Evolutionary conservation across 148 eudicot species (phyloP).

Genomic region (Suaeda aralocaspica): DNA sequence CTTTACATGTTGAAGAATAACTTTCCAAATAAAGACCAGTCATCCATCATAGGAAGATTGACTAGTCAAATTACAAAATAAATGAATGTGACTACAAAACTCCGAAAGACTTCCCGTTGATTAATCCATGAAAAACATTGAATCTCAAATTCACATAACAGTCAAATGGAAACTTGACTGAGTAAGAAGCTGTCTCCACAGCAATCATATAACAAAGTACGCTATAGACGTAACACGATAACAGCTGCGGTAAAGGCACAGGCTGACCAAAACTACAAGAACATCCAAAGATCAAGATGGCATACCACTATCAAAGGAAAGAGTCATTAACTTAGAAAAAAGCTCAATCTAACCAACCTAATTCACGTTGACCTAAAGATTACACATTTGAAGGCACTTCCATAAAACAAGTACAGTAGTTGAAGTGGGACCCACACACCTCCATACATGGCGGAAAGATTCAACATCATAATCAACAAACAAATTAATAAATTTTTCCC

Average conservation of each 20-base stretch:
- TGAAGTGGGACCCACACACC: slow-evolving; percentile 21
- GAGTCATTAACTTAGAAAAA: slow-evolving; percentile 10
- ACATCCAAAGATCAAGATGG: slow-evolving; percentile 20
- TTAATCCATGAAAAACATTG: slow-evolving; percentile 7
- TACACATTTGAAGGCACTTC: slow-evolving; percentile 17
- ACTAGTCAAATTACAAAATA: slow-evolving; percentile 11
- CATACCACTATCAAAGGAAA: slow-evolving; percentile 25
- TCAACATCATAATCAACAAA: slow-evolving; percentile 25
- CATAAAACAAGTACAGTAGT: slow-evolving; percentile 14
- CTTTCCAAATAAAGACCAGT: slow-evolving; percentile 14
- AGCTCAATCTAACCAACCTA: slow-evolving; percentile 18
- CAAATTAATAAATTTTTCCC: neutral
- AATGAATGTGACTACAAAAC: neutral
- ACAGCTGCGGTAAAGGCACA: slow-evolving; percentile 15
- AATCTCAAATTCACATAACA: neutral
- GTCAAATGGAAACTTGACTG: slow-evolving; percentile 7
- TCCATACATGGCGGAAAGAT: slow-evolving; percentile 23
- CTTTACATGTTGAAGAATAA: slow-evolving; percentile 1
- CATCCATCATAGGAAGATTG: slow-evolving; percentile 16
- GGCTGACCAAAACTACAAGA: neutral
- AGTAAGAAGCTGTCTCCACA: neutral
- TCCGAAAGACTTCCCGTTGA: slow-evolving; percentile 14
- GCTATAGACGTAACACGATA: slow-evolving; percentile 3
- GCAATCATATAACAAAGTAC: neutral
- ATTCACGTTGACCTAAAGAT: slow-evolving; percentile 30